Evolutionary conservation across 139 green algal genomes (phyloP), one percentile per base, ranked within the genome.

Genomic region (Coccomyxa sp.): DNA sequence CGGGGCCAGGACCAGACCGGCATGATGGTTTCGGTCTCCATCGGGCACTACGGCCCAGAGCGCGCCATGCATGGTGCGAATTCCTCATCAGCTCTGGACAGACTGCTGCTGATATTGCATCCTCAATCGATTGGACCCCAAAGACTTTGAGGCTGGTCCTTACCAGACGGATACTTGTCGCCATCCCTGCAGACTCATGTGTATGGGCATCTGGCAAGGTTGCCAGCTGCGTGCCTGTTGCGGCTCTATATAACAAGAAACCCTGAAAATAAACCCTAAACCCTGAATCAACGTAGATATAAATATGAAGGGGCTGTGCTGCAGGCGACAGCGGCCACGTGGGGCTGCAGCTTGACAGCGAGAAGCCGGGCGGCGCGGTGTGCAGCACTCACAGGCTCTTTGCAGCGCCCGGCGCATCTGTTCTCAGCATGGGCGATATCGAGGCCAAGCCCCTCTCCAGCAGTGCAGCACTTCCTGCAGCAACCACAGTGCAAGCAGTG

Each of bases 341-440:
- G 4, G 13, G 67, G 3, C 58, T 71, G 13, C n/a, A 76, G 58
- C 31, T 86, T 23, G 18, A n/a, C 10, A 10, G 30, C 17, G 67
- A 38, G 45, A 68, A 21, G 38, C 63, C 32, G 38, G 67, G 67
- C 21, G 81, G 51, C 18, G 63, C 38, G 11, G 81, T 84, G 32
- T 10, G 45, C 78, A 82, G 78, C 78, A 82, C n/a, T 28, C 78
- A 82, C 78, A 58, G 78, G 23, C 58, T 82, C 45, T 30, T 74
- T 30, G 57, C 45, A n/a, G 25, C 12, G 13, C 13, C 25, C 23
- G 58, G 78, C 77, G 17, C 1, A 17, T 17, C 1, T 27, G 28
- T 38, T 63, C 78, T 31, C 13, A 57, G 58, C 58, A 82, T 82
- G 18, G 58, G 25, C 58, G 78, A 21, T 13, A 58, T 82, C n/a